These are phyloP conservation scores for Abortiporus biennis DNA, from an alignment of 1,284 basidiomycete genomes.

Conservation along the genomic window DNA sequence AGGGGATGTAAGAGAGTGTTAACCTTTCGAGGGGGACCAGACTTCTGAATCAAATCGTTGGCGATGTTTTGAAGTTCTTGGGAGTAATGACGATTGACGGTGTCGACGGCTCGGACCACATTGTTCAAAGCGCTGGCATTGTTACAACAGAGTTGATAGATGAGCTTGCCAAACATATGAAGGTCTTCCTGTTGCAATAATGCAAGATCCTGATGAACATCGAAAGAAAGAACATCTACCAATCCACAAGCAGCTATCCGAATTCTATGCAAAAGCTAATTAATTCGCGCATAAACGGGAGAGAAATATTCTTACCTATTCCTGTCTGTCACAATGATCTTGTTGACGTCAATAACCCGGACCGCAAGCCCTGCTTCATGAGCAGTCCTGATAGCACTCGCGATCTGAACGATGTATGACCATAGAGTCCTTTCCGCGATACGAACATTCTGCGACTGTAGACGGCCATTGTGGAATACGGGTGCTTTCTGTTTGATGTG, in stretches of 20 bases:
- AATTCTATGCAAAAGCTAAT: conserved; percentile 33
- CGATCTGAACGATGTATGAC: conserved; percentile 92
- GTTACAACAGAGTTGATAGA: conserved; percentile 78
- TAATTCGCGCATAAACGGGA: too few species aligned
- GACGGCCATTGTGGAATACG: conserved; percentile 33
- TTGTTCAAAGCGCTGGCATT: conserved; percentile 53
- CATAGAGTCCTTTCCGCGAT: conserved; percentile 86
- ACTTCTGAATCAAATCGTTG: conserved; percentile 74
- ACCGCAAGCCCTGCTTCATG: conserved; percentile 83
- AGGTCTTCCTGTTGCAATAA: conserved; percentile 86
- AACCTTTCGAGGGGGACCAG: conserved; percentile 51
- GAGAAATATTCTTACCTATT: conserved; percentile 56
- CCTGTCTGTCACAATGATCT: conserved; percentile 85
- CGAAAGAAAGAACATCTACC: conserved; percentile 79
- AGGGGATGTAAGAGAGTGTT: too few species aligned
- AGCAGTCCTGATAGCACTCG: conserved; percentile 80
- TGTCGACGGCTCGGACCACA: conserved; percentile 74
- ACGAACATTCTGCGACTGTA: conserved; percentile 30
- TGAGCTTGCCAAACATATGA: conserved; percentile 78
- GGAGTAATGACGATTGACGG: conserved; percentile 71
- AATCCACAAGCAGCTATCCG: conserved; percentile 81
- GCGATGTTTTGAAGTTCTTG: conserved; percentile 80
- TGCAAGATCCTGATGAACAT: conserved; percentile 55
- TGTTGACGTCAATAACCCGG: conserved; percentile 81
- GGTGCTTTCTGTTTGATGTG: conserved; percentile 50